Evolutionary conservation across 1,284 basidiomycete species (phyloP).

Genomic region (Sutorius eximius): DNA sequence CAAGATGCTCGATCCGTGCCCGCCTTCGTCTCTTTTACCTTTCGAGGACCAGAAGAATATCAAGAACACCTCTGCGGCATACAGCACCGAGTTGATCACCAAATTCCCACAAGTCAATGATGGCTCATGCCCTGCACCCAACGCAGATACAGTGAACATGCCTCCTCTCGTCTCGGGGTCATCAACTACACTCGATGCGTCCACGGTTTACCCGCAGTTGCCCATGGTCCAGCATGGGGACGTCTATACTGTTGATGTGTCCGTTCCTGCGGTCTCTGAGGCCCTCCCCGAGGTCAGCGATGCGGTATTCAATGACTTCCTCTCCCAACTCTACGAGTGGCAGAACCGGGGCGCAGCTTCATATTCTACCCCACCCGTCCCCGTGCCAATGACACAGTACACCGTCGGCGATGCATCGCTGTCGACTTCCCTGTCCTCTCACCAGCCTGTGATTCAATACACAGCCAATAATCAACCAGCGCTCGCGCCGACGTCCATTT

Average conservation of each 20-base stretch:
- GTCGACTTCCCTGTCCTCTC: no score
- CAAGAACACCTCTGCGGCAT: background rate
- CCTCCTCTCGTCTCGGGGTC: background rate
- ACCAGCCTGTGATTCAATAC: background rate
- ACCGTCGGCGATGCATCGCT: background rate
- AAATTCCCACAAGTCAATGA: background rate
- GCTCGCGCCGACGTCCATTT: no score
- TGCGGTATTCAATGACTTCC: background rate
- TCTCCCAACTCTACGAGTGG: background rate
- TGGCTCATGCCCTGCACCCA: accelerated
- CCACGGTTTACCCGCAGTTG: conserved; percentile 2
- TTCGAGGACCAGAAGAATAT: background rate
- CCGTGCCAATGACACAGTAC: background rate
- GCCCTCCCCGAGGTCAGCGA: background rate
- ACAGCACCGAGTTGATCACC: background rate
- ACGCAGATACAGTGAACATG: no score
- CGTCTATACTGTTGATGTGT: background rate
- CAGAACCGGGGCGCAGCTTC: background rate
- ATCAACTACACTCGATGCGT: background rate
- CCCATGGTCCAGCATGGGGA: background rate
- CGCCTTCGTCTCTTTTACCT: background rate
- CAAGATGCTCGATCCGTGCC: background rate
- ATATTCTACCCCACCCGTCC: background rate
- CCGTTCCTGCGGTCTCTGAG: background rate
- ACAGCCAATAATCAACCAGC: background rate